Percentiles rank a stretch among this genome's conserved stretches.
These are phyloP conservation scores for Starmera stellimalicola DNA, from an alignment of 1,139 yeast species.

Conservation along the genomic window DNA sequence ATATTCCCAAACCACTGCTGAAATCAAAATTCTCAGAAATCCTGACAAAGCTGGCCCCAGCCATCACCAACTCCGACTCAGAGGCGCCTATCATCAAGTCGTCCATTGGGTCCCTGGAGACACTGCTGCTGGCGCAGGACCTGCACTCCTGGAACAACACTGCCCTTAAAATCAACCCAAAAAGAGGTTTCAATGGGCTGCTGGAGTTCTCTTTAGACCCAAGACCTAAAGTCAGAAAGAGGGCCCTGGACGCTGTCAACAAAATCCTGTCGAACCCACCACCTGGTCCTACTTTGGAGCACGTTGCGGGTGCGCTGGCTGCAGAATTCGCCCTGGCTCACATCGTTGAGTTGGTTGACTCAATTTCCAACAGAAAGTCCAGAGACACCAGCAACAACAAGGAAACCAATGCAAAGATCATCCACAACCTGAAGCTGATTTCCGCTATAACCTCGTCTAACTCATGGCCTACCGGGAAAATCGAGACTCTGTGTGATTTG, in stretches of 20 bases:
- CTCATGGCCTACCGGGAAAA: slow-evolving; percentile 69
- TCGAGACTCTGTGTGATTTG: slow-evolving; percentile 68
- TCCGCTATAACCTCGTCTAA: slow-evolving; percentile 60
- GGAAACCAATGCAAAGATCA: slow-evolving; percentile 47
- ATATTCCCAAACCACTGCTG: slow-evolving; percentile 58
- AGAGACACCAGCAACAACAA: slow-evolving; percentile 21
- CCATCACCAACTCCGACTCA: slow-evolving; percentile 56
- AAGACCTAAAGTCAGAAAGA: slow-evolving; percentile 91
- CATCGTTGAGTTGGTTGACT: slow-evolving; percentile 35
- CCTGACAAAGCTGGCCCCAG: slow-evolving; percentile 71
- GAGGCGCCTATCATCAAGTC: slow-evolving; percentile 85
- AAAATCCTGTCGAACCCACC: slow-evolving; percentile 62
- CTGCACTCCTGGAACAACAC: slow-evolving; percentile 60
- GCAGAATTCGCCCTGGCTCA: slow-evolving; percentile 60
- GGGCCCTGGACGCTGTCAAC: slow-evolving; percentile 82
- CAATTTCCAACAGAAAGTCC: slow-evolving; percentile 26
- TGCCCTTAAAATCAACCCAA: slow-evolving; percentile 52
- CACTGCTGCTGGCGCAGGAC: slow-evolving; percentile 74
- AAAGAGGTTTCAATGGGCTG: slow-evolving; percentile 73
- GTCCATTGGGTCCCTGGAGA: slow-evolving; percentile 77
- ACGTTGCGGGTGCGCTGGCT: slow-evolving; percentile 62
- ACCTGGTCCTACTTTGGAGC: slow-evolving; percentile 70
- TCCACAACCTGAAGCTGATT: slow-evolving; percentile 71
- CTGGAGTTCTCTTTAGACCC: slow-evolving; percentile 76
- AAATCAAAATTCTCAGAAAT: slow-evolving; percentile 70